Evolutionary conservation across 495 filamentous ascomycete genomes (phyloP), one percentile per base, ranked within the genome.

Genomic region (Trichocladium antarcticum): DNA sequence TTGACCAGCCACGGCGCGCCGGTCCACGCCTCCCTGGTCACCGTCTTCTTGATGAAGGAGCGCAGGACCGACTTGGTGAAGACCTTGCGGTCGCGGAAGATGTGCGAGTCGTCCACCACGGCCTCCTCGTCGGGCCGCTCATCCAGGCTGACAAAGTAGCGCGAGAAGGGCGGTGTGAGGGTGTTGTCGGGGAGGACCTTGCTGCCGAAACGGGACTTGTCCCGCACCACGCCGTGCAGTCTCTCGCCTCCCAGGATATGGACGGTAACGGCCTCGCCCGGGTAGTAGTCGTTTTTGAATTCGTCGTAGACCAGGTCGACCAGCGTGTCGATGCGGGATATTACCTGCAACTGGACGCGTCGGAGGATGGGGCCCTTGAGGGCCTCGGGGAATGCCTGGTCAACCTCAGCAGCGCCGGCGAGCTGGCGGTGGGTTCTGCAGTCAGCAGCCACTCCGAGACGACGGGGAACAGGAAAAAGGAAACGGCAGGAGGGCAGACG

Each of bases 1-100:
- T 95, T 97, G 17, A 97, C 89, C 31, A 94, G 63, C 92, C 92
- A 99, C 9, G 93, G 93, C 0, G 92, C 92, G 5, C 90, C 89
- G 37, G 77, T 85, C 90, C 90, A 97, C 0, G 89, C 76, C 57
- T 97, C 93, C 49, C 89, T 74, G 11, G 82, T 87, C 12, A 95
- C 83, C 6, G 87, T 92, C 67, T 94, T 89, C 59, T 95, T 95
- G 49, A 99, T 87, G 52, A 96, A 97, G 2, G 87, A 84, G 24
- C 89, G 81, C 43, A 99, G 71, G 64, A 95, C 87, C 38, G 89
- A 81, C 68, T 99, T 99, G 34, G 90, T 95, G 65, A 97, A 99
- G 5, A 87, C 79, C 57, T 89, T 94, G 21, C 87, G 81, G 56
- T 97, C 92, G 15, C 92, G 84, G 36, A 76, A 81, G 54, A 98